phyloP scores from a whole-genome alignment of 352 stramenopile species.

The Globisporangium cystogenes region DNA sequence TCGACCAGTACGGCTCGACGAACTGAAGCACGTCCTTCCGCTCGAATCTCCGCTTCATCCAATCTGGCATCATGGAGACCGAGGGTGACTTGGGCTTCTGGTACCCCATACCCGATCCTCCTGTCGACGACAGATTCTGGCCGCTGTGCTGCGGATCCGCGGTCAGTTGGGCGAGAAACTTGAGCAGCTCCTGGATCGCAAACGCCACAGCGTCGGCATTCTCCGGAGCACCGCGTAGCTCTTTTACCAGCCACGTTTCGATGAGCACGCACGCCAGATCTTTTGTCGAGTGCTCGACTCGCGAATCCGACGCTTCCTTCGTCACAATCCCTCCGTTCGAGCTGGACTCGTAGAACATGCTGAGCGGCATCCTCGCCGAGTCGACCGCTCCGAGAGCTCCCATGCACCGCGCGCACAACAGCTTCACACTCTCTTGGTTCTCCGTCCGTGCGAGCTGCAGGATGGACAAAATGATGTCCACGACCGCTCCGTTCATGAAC shows the following conservation, averaged over 20 bases:
- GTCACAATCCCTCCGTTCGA: constrained; percentile 6
- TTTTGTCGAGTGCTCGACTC: constrained; percentile 67
- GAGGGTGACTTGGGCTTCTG: constrained; percentile 12
- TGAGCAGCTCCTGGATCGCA: constrained; percentile 84
- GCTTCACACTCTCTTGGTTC: constrained; percentile 53
- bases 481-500: constrained; percentile 52
- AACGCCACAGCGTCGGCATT: constrained; percentile 78
- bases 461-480: constrained; percentile 58
- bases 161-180: constrained; percentile 72
- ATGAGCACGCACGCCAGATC: constrained; percentile 81
- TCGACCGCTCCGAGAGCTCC: constrained; percentile 79
- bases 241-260: constrained; percentile 76
- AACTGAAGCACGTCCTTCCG: constrained; percentile 83
- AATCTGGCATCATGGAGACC: constrained; percentile 56
- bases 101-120: background rate
- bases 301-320: constrained; percentile 39
- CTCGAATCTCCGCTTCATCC: constrained; percentile 83
- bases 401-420: constrained; percentile 68
- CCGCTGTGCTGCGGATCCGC: constrained; percentile 69
- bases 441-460: constrained; percentile 63
- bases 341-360: constrained; percentile 47
- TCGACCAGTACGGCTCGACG: constrained; percentile 87
- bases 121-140: constrained; percentile 20
- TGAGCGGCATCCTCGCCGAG: constrained; percentile 62
- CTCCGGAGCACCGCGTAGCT: constrained; percentile 76